Conservation (phyloP, 768 basidiomycete species). For the Pleurotus pulmonarius region DNA sequence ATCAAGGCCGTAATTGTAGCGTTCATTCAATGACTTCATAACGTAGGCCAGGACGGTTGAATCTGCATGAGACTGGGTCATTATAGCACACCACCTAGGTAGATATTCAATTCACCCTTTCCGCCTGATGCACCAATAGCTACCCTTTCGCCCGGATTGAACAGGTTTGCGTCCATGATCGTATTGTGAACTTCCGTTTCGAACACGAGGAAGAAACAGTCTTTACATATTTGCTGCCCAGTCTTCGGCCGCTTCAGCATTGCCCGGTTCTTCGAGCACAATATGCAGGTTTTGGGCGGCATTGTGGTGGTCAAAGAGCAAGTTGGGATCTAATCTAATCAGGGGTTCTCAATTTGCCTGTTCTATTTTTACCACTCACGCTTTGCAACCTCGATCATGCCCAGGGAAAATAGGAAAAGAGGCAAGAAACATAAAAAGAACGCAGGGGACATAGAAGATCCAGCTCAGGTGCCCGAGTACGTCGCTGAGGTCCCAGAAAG, state of each 20-base stretch:
- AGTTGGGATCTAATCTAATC: background rate
- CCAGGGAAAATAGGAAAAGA: conserved; percentile 70
- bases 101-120: conserved; percentile 60
- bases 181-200: conserved; percentile 99
- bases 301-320: conserved; percentile 31
- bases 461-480: conserved; percentile 10
- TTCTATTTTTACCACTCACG: background rate
- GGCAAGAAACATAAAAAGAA: conserved; percentile 71
- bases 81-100: background rate
- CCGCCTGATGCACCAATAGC: conserved; percentile 99
- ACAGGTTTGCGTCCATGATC: conserved; percentile 77
- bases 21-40: conserved; percentile 92
- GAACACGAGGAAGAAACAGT: conserved; percentile 95
- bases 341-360: background rate
- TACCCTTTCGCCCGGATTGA: conserved; percentile 86
- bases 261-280: conserved; percentile 74
- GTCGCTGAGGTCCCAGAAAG: conserved; percentile 12
- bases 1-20: conserved; percentile 89
- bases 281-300: conserved; percentile 76
- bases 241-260: conserved; percentile 96
- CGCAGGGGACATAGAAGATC: conserved; percentile 16
- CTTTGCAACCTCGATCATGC: conserved; percentile 40
- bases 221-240: conserved; percentile 93
- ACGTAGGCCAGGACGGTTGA: conserved; percentile 97
- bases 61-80: conserved; percentile 45